Base-by-base conservation (phyloP, 352 stramenopile genomes). In the Aphanomyces euteiches region DNA sequence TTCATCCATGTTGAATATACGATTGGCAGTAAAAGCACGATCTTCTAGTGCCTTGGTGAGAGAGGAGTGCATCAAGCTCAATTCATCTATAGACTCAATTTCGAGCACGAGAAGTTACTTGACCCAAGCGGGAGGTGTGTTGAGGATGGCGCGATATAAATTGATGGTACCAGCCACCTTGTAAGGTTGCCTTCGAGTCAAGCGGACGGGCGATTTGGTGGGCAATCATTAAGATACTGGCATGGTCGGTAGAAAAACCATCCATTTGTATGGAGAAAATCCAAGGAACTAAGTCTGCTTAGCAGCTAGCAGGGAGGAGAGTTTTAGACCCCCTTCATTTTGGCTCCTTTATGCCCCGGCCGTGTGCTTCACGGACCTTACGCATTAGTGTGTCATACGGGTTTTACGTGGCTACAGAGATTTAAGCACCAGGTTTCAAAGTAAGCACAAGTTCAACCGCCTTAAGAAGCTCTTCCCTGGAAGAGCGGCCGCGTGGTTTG, bases 1-100 rank as follows among this genome's bases (percentile, higher is more conserved):
- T 53, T 53, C 45, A 19, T 53, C 45, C 45, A 53, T 53, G 45
- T 53, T 53, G 45, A 53, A 53, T 53, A 53, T 53, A 53, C 45
- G 13, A 19, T 53, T 19, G 13, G 45, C 13, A 19, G 45, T 53
- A 53, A 53, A 19, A n/a, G 1, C 45, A 53, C 2, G 45, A 15
- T 53, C 45, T 53, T 53, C 13, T 2, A 53, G 13, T 19, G 45
- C n/a, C 45, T 15, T 53, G 13, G 45, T 1, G 13, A 53, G 13
- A 15, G 45, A 53, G 13, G 13, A 1, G 45, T n/a, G n/a, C 13
- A 53, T n/a, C n/a, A 15, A 19, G 13, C 1, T 53, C 13, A 53
- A 1, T 53, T 15, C 45, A 53, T 53, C 45, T 19, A 53, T 2
- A 19, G 13, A 53, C 45, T 2, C 45, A n/a, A 19, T 2, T 53